Percentiles rank a stretch among this genome's conserved stretches.
Evolutionary conservation across 352 stramenopile species (phyloP).

Genomic region (Globisporangium ultimum): DNA sequence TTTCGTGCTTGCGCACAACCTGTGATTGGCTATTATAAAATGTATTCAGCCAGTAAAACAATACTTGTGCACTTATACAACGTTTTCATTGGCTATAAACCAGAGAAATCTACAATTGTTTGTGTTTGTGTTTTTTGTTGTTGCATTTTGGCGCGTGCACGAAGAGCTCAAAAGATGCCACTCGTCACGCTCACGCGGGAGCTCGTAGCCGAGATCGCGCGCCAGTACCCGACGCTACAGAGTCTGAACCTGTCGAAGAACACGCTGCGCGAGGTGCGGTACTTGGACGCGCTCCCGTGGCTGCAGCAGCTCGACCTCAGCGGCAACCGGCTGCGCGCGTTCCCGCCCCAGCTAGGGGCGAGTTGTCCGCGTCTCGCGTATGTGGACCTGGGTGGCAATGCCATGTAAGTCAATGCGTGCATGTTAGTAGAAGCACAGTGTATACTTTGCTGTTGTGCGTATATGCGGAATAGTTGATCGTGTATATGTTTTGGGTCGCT

Average conservation of each 20-base stretch:
- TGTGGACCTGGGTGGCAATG: constrained; percentile 52
- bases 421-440: neutral
- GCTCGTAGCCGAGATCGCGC: constrained; percentile 59
- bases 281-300: constrained; percentile 47
- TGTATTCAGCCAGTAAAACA: too few relatives aligned
- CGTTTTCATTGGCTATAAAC: too few relatives aligned
- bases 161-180: constrained; percentile 24
- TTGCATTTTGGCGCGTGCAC: too few relatives aligned
- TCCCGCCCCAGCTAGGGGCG: constrained; percentile 39
- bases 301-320: constrained; percentile 61
- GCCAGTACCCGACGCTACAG: constrained; percentile 55
- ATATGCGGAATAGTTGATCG: too few relatives aligned
- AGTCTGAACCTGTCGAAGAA: constrained; percentile 63
- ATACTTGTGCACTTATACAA: too few relatives aligned
- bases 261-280: constrained; percentile 39
- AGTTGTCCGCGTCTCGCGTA: constrained; percentile 24
- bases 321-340: constrained; percentile 34
- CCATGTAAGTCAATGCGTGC: constrained; percentile 27
- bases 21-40: too few relatives aligned
- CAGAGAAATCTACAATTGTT: too few relatives aligned
- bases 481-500: neutral
- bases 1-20: too few relatives aligned
- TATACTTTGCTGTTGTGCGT: neutral
- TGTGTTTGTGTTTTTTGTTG: too few relatives aligned
- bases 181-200: constrained; percentile 54